Evolutionary conservation across 768 basidiomycete genomes (phyloP), one percentile per base, ranked within the genome.

Genomic region (Saitozyma podzolica): DNA sequence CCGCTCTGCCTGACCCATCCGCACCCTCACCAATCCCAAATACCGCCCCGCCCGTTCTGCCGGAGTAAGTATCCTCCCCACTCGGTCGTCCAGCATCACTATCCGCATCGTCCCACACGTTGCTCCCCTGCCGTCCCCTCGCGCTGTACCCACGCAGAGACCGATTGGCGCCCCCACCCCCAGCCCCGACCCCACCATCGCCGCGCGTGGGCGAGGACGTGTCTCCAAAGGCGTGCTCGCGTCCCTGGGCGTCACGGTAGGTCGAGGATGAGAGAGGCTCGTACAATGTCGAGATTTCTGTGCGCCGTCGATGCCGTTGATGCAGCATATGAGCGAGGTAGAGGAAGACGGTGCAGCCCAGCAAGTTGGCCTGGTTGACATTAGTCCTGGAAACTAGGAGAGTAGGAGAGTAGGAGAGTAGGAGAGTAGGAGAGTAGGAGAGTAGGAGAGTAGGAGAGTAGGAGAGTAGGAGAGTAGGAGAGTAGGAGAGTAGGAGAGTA

Each of bases 301-400:
- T 47, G 13, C 69, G 63, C 1, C 64, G 56, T 11, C 69, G 59
- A 37, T 52, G 50, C 16, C 70, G 65, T 56, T 59, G 45, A 40
- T 67, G 56, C 10, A 73, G 62, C 1, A 74, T 55, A 54, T 79
- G 72, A 10, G 78, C 74, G 16, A 76, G 58, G 63, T 69, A 73
- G 47, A 77, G 68, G 56, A 75, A 75, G 2, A 75, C 13, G 0
- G 68, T 63, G 14, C 70, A 71, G 11, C 78, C 78, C 43, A 70
- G 53, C 16, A 79, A 64, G 49, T 79, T 79, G n/a, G 78, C 75
- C 29, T 29, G 29, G 29, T 68, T 72, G 53, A 29, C 29, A 29
- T 29, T 5, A 29, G 29, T 29, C 29, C 9, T 5, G 29, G 29
- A 29, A 5, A 29, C 29, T 5, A 2, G 2, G 29, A 29, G 29